Evolutionary conservation across 352 stramenopile species (phyloP).

Genomic region (Phytophthora brassicae): DNA sequence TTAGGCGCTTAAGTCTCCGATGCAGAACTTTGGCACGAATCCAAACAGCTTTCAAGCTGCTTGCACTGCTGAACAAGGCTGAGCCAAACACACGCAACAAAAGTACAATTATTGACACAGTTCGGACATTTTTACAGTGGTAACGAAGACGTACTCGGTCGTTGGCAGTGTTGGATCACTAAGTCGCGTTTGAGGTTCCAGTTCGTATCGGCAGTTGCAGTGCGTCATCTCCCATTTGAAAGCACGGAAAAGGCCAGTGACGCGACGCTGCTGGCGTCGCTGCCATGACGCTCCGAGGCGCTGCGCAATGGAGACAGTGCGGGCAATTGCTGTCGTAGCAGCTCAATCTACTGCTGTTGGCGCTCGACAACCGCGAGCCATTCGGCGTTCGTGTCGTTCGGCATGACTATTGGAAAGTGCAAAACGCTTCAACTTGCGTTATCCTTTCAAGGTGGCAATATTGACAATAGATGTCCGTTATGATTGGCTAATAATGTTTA

Average conservation of each 20-base stretch:
- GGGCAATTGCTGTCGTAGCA: constrained; percentile 26
- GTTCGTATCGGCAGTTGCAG: constrained; percentile 32
- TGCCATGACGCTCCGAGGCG: constrained; percentile 1
- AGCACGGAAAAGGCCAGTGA: constrained; percentile 34
- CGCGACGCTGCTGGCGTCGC: constrained; percentile 24
- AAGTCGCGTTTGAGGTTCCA: constrained; percentile 50
- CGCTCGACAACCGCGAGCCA: constrained; percentile 47
- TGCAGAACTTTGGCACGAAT: constrained; percentile 38
- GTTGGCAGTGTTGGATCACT: constrained; percentile 58
- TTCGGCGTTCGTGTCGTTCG: constrained; percentile 20
- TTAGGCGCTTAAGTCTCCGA: constrained; percentile 37
- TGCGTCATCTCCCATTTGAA: constrained; percentile 13
- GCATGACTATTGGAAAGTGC: constrained; percentile 5
- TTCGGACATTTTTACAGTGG: neutral
- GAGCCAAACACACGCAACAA: neutral
- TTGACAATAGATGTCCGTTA: too few relatives aligned
- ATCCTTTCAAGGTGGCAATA: too few relatives aligned
- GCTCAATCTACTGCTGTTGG: constrained; percentile 54
- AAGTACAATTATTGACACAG: neutral
- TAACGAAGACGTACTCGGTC: constrained; percentile 45
- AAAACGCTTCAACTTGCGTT: too few relatives aligned
- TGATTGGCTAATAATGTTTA: too few relatives aligned
- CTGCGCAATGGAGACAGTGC: neutral
- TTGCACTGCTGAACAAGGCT: constrained; percentile 56
- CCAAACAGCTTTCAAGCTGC: constrained; percentile 55